Evolutionary conservation across 1,284 basidiomycete species (phyloP).

Genomic region (Apiotrichum akiyoshidainum): DNA sequence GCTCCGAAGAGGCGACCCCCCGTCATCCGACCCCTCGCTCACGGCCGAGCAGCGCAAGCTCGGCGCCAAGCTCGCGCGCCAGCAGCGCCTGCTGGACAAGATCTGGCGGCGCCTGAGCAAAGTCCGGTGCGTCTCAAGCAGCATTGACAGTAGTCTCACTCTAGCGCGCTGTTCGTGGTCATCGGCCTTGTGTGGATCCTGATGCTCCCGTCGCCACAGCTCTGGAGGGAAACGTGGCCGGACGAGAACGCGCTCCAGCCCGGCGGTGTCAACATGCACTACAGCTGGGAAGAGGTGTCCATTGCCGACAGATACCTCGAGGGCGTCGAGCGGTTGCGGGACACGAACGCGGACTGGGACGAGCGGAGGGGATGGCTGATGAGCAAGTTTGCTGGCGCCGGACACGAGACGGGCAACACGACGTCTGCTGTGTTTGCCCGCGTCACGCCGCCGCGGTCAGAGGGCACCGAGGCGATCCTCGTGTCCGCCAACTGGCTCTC

Average conservation of each 20-base stretch:
- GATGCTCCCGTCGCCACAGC: slow-evolving; percentile 61
- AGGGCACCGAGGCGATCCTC: slow-evolving; percentile 86
- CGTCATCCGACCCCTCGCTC: background rate
- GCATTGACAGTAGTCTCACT: background rate
- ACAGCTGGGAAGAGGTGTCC: slow-evolving; percentile 83
- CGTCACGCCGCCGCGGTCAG: slow-evolving; percentile 74
- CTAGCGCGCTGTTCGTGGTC: slow-evolving; percentile 53
- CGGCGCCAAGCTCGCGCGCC: slow-evolving; percentile 10
- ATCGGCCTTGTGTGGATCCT: slow-evolving; percentile 72
- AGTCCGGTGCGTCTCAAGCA: slow-evolving; percentile 8
- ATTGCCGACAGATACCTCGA: slow-evolving; percentile 72
- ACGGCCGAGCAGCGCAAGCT: slow-evolving; percentile 15
- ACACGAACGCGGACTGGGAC: slow-evolving; percentile 62
- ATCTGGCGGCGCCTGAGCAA: slow-evolving; percentile 5
- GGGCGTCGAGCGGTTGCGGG: slow-evolving; percentile 62
- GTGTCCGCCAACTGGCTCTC: slow-evolving; percentile 86
- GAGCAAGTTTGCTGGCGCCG: slow-evolving; percentile 25
- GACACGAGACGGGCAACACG: slow-evolving; percentile 28
- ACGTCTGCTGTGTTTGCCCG: slow-evolving; percentile 68
- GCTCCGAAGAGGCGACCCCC: background rate
- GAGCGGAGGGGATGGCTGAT: slow-evolving; percentile 51
- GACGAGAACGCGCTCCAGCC: slow-evolving; percentile 93
- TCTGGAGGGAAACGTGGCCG: slow-evolving; percentile 72
- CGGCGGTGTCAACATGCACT: slow-evolving; percentile 80
- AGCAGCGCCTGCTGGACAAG: background rate